Base-by-base conservation (phyloP, 2,329 filamentous ascomycete genomes). In the Zasmidium citrigriseum region DNA sequence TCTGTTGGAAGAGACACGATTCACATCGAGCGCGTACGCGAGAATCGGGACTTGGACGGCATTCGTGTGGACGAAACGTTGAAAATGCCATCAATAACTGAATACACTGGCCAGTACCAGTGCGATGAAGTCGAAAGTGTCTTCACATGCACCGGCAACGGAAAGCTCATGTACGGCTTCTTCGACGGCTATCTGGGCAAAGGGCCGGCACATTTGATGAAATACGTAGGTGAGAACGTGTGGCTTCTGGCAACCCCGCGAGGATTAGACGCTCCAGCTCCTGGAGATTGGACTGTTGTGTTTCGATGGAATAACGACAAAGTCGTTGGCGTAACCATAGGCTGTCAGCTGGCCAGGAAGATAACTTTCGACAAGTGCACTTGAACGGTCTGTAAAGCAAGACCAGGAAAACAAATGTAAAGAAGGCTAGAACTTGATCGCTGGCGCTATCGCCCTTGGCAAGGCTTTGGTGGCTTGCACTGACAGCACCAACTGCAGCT, bases 201-300 rank as follows among this genome's bases (percentile, higher is more conserved):
- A 14, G 77, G 78, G 1, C 72, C 75, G 1, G 64, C 67, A 2
- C 71, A 73, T 52, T 56, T 74, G 2, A 76, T 80, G 71, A 63
- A 66, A 12, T 71, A 72, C 27, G 54, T 80, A 4, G 76, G 75
- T 2, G 65, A 72, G 29, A 72, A 79, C 61, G 67, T 78, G 2
- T 80, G 75, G 73, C 60, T 61, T 0, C 62, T 80, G 22, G 67
- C 69, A 1, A 75, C 74, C 57, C 74, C 75, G 3, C 66, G 78
- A 47, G 74, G 74, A 11, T 61, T 80, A 57, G 78, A 80, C 63
- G 72, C 75, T 1, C 71, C 73, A 3, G 71, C 77, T 0, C 77
- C 76, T 1, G 76, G 77, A 3, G 72, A 78, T 52, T 79, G 77
- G 77, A 79, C 77, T 0, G 59, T 79, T 1, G 69, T 73, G 2